Evolutionary conservation across 148 eudicot genomes (phyloP).

Genomic region (Persicaria tinctoria): DNA sequence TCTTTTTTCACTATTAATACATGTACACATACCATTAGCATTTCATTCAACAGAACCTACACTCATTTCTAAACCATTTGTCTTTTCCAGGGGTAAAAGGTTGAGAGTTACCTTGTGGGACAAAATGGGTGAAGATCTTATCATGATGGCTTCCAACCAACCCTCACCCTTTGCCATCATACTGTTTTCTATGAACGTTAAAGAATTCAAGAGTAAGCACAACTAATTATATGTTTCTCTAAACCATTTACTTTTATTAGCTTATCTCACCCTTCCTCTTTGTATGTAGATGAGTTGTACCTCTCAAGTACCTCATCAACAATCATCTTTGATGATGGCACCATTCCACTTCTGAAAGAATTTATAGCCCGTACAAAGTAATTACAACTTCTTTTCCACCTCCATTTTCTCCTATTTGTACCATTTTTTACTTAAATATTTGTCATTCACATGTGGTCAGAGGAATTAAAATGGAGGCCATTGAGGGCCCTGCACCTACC

Average conservation of each 20-base stretch:
- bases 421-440: too few species aligned
- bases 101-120: background rate
- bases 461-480: too few species aligned
- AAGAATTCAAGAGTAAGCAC: background rate
- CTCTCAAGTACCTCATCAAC: background rate
- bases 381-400: background rate
- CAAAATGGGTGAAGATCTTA: background rate
- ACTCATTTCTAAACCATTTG: too few species aligned
- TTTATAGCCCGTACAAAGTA: background rate
- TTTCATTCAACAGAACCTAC: too few species aligned
- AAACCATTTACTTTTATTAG: background rate
- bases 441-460: too few species aligned
- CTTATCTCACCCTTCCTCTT: background rate
- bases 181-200: background rate
- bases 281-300: background rate
- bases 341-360: background rate
- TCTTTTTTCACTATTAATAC: background rate
- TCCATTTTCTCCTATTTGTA: background rate
- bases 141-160: background rate
- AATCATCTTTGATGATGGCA: background rate
- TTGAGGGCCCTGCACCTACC: too few species aligned
- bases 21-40: too few species aligned
- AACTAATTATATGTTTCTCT: background rate
- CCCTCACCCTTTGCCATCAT: background rate
- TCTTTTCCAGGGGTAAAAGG: background rate